Conservation (phyloP, 805 yeast species). For the Yarrowia porcina region DNA sequence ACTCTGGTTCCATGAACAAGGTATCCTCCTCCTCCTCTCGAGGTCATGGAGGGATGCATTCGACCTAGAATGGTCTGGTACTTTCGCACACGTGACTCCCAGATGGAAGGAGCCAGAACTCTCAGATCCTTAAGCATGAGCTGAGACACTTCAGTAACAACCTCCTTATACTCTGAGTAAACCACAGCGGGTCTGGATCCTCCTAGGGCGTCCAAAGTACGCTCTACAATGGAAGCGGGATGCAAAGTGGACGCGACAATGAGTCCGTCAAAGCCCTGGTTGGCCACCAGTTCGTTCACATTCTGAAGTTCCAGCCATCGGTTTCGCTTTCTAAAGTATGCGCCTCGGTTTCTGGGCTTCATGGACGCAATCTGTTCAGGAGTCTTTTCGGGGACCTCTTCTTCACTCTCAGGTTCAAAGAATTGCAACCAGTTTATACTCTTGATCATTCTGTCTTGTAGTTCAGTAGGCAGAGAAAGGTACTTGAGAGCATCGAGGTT, state of each 20-base stretch:
- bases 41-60: conserved; percentile 92
- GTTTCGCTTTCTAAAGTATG: conserved; percentile 62
- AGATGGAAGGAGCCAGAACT: conserved; percentile 75
- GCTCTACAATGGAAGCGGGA: conserved; percentile 60
- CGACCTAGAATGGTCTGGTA: conserved; percentile 94
- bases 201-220: conserved; percentile 59
- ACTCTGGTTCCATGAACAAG: conserved; percentile 76
- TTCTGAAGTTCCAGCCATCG: conserved; percentile 46
- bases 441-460: conserved; percentile 54
- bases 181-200: conserved; percentile 88
- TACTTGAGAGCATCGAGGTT: conserved; percentile 68
- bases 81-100: conserved; percentile 76
- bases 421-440: conserved; percentile 76
- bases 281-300: conserved; percentile 45
- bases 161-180: conserved; percentile 78
- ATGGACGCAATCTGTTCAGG: conserved; percentile 54
- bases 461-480: conserved; percentile 54
- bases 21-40: conserved; percentile 89
- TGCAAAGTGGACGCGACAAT: conserved; percentile 71
- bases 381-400: conserved; percentile 43
- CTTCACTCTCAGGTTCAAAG: conserved; percentile 67
- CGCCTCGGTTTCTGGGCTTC: conserved; percentile 58
- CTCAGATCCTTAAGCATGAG: conserved; percentile 62
- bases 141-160: conserved; percentile 69
- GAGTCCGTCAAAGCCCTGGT: conserved; percentile 68